Conservation (phyloP, 140 eudicot species). For the Stevia rebaudiana region DNA sequence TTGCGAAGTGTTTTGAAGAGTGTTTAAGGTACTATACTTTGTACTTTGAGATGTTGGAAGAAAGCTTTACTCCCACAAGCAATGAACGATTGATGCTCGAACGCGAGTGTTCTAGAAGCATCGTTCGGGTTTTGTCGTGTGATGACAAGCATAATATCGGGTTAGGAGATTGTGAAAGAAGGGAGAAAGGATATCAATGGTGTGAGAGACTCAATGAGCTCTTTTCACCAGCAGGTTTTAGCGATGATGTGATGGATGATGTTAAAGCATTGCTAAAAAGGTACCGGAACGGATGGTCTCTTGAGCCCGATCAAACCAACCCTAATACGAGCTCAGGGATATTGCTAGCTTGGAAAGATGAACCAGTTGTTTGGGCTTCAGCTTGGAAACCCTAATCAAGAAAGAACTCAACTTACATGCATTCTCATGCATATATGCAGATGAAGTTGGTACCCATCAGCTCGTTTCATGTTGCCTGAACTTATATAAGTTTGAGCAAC, state of each 20-base stretch:
- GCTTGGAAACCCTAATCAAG: constrained; percentile 69
- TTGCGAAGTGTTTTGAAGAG: constrained; percentile 64
- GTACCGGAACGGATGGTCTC: constrained; percentile 66
- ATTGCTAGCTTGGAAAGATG: constrained; percentile 77
- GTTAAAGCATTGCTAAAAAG: constrained; percentile 73
- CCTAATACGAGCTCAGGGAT: constrained; percentile 35
- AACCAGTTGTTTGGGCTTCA: constrained; percentile 72
- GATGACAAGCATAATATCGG: constrained; percentile 31
- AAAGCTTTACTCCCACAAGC: constrained; percentile 62
- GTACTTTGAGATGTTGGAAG: constrained; percentile 85
- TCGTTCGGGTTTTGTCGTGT: constrained; percentile 63
- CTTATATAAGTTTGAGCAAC: background rate
- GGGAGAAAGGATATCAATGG: constrained; percentile 75
- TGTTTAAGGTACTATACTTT: constrained; percentile 65
- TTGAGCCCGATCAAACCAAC: constrained; percentile 27
- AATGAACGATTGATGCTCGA: constrained; percentile 72
- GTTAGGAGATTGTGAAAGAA: constrained; percentile 53
- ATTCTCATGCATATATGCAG: background rate
- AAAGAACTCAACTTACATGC: background rate
- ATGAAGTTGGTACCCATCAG: background rate
- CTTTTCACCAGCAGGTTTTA: constrained; percentile 36
- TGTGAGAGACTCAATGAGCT: constrained; percentile 45
- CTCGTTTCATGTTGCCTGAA: background rate
- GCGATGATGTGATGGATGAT: constrained; percentile 74
- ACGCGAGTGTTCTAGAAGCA: constrained; percentile 52